These are phyloP conservation scores for Eucalyptus victrix DNA, from an alignment of 345 rosid species.

Conservation along the genomic window DNA sequence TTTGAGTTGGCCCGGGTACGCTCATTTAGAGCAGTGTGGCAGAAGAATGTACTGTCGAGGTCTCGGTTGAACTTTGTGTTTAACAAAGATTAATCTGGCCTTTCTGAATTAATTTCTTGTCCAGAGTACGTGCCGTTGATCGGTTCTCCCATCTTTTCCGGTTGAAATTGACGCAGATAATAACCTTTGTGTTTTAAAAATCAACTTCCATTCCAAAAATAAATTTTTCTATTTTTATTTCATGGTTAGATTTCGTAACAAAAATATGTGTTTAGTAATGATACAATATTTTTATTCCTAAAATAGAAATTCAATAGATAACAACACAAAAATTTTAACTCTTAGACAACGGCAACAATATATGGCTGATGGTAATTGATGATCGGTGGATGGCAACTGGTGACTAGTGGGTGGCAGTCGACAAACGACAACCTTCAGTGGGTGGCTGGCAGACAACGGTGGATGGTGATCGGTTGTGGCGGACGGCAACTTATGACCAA, in stretches of 20 bases:
- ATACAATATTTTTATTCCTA: rapidly evolving
- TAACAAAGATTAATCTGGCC: not conserved
- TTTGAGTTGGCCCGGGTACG: not conserved
- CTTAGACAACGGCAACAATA: rapidly evolving
- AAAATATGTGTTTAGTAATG: too few relatives aligned
- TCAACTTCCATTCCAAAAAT: rapidly evolving
- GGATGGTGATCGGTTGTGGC: rapidly evolving
- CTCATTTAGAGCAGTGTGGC: not conserved
- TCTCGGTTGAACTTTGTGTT: not conserved
- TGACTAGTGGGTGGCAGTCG: too few relatives aligned
- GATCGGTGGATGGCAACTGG: rapidly evolving
- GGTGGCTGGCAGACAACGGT: too few relatives aligned
- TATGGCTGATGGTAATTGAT: rapidly evolving
- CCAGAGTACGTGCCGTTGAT: not conserved
- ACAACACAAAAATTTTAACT: rapidly evolving
- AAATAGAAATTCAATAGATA: too few relatives aligned
- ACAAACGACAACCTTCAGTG: too few relatives aligned
- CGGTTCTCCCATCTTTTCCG: not conserved
- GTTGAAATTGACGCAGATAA: not conserved
- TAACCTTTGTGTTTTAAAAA: too few relatives aligned
- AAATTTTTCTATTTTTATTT: too few relatives aligned
- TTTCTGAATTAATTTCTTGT: not conserved
- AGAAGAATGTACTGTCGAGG: not conserved
- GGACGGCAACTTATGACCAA: rapidly evolving
- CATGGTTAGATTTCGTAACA: rapidly evolving